Evolutionary conservation across 495 filamentous ascomycete genomes (phyloP), one percentile per base, ranked within the genome.

Genomic region (Penicillium subrubescens): DNA sequence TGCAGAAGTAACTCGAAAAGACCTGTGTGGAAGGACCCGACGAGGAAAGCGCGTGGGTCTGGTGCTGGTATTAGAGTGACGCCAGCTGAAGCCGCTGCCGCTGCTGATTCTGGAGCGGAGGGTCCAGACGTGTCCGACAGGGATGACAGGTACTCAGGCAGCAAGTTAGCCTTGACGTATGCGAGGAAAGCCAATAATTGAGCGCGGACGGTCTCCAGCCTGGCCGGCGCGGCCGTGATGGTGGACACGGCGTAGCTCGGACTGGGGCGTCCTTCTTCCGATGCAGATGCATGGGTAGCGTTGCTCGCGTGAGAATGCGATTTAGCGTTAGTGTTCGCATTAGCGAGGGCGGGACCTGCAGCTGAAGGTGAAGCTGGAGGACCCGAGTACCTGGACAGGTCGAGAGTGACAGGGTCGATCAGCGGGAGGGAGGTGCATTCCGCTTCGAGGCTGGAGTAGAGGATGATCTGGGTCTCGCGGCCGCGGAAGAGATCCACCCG

Each of bases 381-480:
- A 31, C 25, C 51, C 51, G 25, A 23, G 51, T 54, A 54, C 51
- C 51, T 54, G 51, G 57, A 55, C 44, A n/a, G 41, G 41, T 29
- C 51, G 34, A 34, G 52, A 15, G 43, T 21, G 34, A 48, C 57
- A 62, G 57, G 46, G 59, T 27, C 62, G 65, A 72, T 70, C 62
- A 60, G 66, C 53, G 55, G 39, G 21, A 61, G 66, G 65, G 63
- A 70, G 58, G 71, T 70, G 65, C 62, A 56, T 46, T 70, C 63
- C 59, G 67, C 69, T 65, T 90, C 88, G 1, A 86, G 66, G 21
- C 84, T 86, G 33, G 76, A 81, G 64, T 86, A 90, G 5, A 90
- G 29, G 80, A 84, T 83, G 15, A 86, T 76, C 65, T 90, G 83
- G 21, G 88, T 90, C 64, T 90, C 85, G 0, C 83, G 83, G 7